Evolutionary conservation across 305 asterid genomes (phyloP).

Genomic region (Fraxinus angustifolia): DNA sequence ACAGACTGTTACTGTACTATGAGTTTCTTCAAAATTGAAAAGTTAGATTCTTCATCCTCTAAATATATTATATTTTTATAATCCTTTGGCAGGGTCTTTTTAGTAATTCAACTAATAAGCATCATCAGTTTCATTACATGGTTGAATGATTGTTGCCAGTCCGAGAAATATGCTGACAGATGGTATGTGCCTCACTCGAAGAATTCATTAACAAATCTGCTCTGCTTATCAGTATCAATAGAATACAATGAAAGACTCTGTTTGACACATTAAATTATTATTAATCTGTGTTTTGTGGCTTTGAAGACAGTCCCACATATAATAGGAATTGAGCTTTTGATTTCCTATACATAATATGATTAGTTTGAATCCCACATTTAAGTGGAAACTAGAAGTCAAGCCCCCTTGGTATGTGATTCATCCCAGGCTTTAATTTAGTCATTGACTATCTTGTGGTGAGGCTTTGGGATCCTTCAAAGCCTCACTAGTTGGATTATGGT

Average conservation of each 20-base stretch:
- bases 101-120: constrained; percentile 47
- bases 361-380: not conserved
- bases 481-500: not conserved
- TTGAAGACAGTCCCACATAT: not conserved
- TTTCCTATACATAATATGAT: not conserved
- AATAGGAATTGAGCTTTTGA: not conserved
- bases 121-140: constrained; percentile 54
- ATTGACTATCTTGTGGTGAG: not conserved
- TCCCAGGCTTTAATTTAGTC: not conserved
- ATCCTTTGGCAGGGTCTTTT: constrained; percentile 41
- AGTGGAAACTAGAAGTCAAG: not conserved
- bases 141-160: constrained; percentile 42
- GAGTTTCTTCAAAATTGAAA: not conserved
- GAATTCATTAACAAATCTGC: not conserved
- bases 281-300: not conserved
- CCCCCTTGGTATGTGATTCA: not conserved
- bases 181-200: constrained; percentile 29
- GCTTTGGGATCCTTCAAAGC: not conserved
- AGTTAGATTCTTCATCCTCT: not conserved
- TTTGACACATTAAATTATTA: not conserved
- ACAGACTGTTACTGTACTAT: not conserved
- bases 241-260: not conserved
- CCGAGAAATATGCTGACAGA: constrained; percentile 40
- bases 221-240: not conserved
- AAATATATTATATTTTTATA: not conserved